These are phyloP conservation scores for Phylloporus sp. DNA, from an alignment of 768 basidiomycete genomes.

Conservation along the genomic window DNA sequence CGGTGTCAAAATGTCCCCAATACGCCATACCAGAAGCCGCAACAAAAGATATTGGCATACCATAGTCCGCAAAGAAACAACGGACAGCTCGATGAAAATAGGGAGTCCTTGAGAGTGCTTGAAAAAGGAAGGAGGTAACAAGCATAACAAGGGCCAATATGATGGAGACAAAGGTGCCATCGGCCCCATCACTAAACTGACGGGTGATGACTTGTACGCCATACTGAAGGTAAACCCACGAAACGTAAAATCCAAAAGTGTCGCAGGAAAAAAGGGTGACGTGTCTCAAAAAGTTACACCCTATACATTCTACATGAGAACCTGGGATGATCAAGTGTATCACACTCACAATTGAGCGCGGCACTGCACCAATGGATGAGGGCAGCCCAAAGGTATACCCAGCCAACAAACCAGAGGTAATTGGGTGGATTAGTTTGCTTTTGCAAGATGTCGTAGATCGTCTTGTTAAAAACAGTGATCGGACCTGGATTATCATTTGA, in stretches of 20 bases:
- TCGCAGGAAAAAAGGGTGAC: slow-evolving; percentile 90
- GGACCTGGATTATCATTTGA: slow-evolving; percentile 49
- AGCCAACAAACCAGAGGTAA: slow-evolving; percentile 85
- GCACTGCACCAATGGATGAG: slow-evolving; percentile 84
- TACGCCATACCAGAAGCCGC: slow-evolving; percentile 76
- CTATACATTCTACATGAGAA: slow-evolving; percentile 32
- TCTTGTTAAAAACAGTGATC: slow-evolving; percentile 91
- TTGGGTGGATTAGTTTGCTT: slow-evolving; percentile 55
- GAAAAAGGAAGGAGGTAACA: slow-evolving; percentile 69
- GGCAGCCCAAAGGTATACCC: slow-evolving; percentile 91
- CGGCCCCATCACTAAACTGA: slow-evolving; percentile 47
- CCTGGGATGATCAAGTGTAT: not conserved
- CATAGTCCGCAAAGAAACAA: slow-evolving; percentile 79
- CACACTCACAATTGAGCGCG: slow-evolving; percentile 60
- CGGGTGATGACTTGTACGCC: slow-evolving; percentile 81
- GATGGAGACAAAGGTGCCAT: slow-evolving; percentile 58
- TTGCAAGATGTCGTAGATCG: slow-evolving; percentile 73
- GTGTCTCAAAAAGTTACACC: slow-evolving; percentile 80
- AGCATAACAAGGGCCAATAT: slow-evolving; percentile 80
- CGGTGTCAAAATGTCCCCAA: slow-evolving; percentile 72
- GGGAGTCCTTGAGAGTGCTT: slow-evolving; percentile 53
- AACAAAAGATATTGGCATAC: slow-evolving; percentile 84
- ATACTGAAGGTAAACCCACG: slow-evolving; percentile 87
- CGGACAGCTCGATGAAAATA: slow-evolving; percentile 75
- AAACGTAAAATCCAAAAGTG: slow-evolving; percentile 90